Conservation (phyloP, 257 asterid genomes). For the Datura wrightii region DNA sequence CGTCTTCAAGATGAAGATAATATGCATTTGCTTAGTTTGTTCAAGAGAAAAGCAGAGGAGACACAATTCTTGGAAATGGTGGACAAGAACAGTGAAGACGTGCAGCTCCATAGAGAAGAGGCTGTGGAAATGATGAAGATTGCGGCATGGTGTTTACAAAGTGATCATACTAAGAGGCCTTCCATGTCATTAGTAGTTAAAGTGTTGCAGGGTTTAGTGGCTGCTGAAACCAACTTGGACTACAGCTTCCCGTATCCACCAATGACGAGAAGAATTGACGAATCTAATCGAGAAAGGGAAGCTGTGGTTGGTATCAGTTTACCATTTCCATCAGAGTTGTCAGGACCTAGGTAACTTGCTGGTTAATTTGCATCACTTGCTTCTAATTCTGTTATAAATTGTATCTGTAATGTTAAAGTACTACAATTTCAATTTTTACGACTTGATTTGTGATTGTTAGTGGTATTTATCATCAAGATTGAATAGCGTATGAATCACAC, state of each 20-base stretch:
- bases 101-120: conserved; percentile 26
- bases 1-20: conserved; percentile 31
- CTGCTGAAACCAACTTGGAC: conserved; percentile 28
- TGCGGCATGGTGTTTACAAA: conserved; percentile 42
- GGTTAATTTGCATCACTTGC: not conserved
- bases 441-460: not conserved
- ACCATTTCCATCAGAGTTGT: conserved; percentile 22
- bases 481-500: not conserved
- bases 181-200: conserved; percentile 40
- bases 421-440: not conserved
- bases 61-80: conserved; percentile 30
- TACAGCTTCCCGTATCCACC: conserved; percentile 11
- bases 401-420: not conserved
- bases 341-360: conserved; percentile 29
- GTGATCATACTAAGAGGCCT: conserved; percentile 41
- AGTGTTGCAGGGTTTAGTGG: conserved; percentile 37
- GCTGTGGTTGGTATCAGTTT: not conserved
- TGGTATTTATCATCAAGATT: not conserved
- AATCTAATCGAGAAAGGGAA: not conserved
- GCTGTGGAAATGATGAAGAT: conserved; percentile 36
- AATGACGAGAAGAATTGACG: not conserved
- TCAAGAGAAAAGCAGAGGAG: conserved; percentile 31
- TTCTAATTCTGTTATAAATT: not conserved
- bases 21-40: conserved; percentile 32
- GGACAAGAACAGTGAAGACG: not conserved